A percentile compares a stretch with the other conserved stretches of the same genome.
Evolutionary conservation across 75 land plant species (phyloP).

Genomic region (Pinus tabuliformis): DNA sequence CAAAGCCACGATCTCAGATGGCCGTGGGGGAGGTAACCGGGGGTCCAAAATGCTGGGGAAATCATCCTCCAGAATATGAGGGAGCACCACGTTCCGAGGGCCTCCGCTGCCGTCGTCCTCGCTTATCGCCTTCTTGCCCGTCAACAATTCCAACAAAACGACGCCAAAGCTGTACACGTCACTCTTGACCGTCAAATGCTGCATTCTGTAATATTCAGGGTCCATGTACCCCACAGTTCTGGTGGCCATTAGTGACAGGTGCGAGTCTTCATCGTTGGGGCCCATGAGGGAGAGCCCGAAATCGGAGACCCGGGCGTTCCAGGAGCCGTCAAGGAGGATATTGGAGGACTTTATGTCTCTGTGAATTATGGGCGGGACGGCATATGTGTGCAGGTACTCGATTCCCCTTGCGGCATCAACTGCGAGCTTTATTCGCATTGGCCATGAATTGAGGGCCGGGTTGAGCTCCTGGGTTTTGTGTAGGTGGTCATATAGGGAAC

Average conservation of each 20-base stretch:
- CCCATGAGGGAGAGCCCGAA: conserved; percentile 72
- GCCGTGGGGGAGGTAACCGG: conserved; percentile 48
- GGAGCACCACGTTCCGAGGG: conserved; percentile 64
- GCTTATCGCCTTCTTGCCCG: conserved; percentile 62
- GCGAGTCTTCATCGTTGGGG: conserved; percentile 31
- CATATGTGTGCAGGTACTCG: conserved; percentile 79
- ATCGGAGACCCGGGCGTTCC: conserved; percentile 79
- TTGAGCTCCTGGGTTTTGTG: conserved; percentile 20
- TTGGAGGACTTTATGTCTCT: conserved; percentile 88
- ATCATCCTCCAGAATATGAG: conserved; percentile 41
- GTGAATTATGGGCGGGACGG: conserved; percentile 76
- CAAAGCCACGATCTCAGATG: conserved; percentile 69
- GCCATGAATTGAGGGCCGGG: conserved; percentile 39
- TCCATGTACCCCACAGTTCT: conserved; percentile 92
- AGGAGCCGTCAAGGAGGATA: conserved; percentile 55
- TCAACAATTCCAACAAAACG: conserved; percentile 63
- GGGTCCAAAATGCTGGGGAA: conserved; percentile 49
- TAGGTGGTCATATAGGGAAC: conserved; percentile 71
- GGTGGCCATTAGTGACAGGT: conserved; percentile 55
- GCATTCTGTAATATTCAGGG: conserved; percentile 80
- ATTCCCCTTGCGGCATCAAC: conserved; percentile 83
- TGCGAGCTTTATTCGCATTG: conserved; percentile 44
- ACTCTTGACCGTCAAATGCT: conserved; percentile 66
- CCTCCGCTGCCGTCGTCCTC: conserved; percentile 17
- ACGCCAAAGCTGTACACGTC: conserved; percentile 92